These are phyloP conservation scores for Fragaria nilgerrensis DNA, from an alignment of 306 rosid genomes.

Conservation along the genomic window DNA sequence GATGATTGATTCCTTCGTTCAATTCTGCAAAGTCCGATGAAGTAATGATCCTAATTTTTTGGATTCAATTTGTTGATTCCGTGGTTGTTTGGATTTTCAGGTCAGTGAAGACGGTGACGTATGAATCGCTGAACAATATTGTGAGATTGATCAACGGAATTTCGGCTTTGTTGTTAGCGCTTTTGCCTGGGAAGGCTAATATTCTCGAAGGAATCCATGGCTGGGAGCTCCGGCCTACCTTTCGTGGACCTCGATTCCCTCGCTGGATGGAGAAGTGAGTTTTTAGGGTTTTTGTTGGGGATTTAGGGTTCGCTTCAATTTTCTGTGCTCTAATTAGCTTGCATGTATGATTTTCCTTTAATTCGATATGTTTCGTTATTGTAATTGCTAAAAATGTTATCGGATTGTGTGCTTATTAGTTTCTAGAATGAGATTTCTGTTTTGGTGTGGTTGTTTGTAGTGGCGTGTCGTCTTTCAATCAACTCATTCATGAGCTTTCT, in stretches of 20 bases:
- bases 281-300: constrained; percentile 4
- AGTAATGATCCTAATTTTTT: neutral
- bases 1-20: neutral
- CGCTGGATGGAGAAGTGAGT: constrained; percentile 99
- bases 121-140: constrained; percentile 67
- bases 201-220: constrained; percentile 96
- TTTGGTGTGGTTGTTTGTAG: constrained; percentile 38
- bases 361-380: neutral
- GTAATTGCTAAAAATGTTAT: neutral
- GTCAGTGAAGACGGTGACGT: constrained; percentile 85
- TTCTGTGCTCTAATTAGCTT: neutral
- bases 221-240: constrained; percentile 92
- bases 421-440: constrained; percentile 13
- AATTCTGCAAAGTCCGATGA: neutral
- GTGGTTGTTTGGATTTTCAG: constrained; percentile 43
- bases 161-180: constrained; percentile 72
- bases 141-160: constrained; percentile 87
- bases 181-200: constrained; percentile 74
- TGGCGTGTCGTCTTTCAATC: constrained; percentile 93
- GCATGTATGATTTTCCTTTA: neutral
- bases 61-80: constrained; percentile 6
- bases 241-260: constrained; percentile 90
- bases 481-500: constrained; percentile 74
- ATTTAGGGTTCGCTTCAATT: neutral
- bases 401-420: neutral